Evolutionary conservation across 176 grass and related monocot species (phyloP).

Genomic region (Otatea glauca): DNA sequence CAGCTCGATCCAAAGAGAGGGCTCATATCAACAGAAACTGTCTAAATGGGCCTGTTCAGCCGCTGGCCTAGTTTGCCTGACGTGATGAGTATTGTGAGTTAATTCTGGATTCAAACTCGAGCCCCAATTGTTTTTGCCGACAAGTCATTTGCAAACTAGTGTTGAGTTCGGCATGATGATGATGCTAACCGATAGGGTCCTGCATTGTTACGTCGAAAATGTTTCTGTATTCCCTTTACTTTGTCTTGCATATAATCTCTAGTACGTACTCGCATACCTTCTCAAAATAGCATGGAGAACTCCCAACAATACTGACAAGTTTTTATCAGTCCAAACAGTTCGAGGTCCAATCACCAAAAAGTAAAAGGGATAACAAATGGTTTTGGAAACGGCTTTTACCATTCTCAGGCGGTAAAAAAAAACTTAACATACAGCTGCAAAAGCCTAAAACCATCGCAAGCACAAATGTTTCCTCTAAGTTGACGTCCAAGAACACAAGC

Average conservation of each 20-base stretch:
- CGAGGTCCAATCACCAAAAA: not conserved
- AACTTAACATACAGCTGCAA: not conserved
- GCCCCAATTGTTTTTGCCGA: not conserved
- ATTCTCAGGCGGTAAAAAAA: not conserved
- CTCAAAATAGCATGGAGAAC: not conserved
- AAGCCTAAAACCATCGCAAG: not conserved
- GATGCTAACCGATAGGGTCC: not conserved
- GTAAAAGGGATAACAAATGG: not conserved
- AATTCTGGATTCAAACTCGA: not conserved
- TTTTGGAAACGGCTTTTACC: not conserved
- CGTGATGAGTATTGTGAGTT: not conserved
- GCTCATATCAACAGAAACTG: no score
- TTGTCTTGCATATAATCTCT: not conserved
- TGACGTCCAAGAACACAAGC: not conserved
- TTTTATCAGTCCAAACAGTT: not conserved
- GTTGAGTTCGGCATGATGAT: not conserved
- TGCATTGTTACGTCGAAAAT: not conserved
- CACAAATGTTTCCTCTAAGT: not conserved
- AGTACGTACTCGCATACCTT: not conserved
- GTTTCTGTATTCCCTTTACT: not conserved
- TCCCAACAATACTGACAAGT: not conserved
- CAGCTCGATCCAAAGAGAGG: no score
- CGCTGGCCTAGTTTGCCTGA: no score
- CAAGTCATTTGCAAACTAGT: not conserved
- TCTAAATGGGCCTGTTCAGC: no score